Conservation (phyloP, 192 early-diverging fungal genomes). For the Kickxella alabastrina region DNA sequence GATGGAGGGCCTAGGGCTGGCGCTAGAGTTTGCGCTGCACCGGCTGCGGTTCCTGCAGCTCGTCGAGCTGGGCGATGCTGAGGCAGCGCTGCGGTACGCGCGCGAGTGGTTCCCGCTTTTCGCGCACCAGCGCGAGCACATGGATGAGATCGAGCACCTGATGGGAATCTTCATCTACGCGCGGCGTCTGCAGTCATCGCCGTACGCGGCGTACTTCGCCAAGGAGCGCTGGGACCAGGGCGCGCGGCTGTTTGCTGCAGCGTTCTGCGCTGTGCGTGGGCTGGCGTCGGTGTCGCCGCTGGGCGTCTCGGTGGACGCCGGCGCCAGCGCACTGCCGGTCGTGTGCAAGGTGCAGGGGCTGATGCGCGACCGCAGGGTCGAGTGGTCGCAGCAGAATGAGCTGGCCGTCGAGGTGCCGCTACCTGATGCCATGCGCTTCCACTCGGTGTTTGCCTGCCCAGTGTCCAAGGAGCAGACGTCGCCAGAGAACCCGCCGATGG, state of each 20-base stretch:
- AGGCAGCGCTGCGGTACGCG: conserved; percentile 74
- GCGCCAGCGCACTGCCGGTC: conserved; percentile 82
- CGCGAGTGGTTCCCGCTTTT: conserved; percentile 66
- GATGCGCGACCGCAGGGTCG: conserved; percentile 76
- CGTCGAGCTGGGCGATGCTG: conserved; percentile 42
- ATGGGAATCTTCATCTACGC: conserved; percentile 55
- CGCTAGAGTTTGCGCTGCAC: conserved; percentile 88
- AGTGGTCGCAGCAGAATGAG: conserved; percentile 91
- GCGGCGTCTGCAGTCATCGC: conserved; percentile 66
- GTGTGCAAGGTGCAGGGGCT: conserved; percentile 89
- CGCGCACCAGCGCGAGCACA: neutral
- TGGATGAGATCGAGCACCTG: conserved; percentile 47
- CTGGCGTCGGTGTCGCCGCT: conserved; percentile 27
- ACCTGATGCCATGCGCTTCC: conserved; percentile 79
- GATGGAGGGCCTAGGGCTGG: conserved; percentile 56
- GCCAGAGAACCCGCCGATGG: conserved; percentile 95
- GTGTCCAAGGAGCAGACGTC: conserved; percentile 94
- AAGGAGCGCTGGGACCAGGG: conserved; percentile 39
- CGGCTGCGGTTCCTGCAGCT: conserved; percentile 74
- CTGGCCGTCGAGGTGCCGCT: conserved; percentile 91
- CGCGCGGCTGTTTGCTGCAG: conserved; percentile 15
- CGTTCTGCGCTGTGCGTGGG: conserved; percentile 33
- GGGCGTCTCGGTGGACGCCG: conserved; percentile 62
- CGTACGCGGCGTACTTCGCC: conserved; percentile 55
- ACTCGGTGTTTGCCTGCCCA: conserved; percentile 95